A percentile compares a stretch with the other conserved stretches of the same genome.
Conservation (phyloP, 2,329 filamentous ascomycete genomes). For the Alternaria hordeiaustralica region DNA sequence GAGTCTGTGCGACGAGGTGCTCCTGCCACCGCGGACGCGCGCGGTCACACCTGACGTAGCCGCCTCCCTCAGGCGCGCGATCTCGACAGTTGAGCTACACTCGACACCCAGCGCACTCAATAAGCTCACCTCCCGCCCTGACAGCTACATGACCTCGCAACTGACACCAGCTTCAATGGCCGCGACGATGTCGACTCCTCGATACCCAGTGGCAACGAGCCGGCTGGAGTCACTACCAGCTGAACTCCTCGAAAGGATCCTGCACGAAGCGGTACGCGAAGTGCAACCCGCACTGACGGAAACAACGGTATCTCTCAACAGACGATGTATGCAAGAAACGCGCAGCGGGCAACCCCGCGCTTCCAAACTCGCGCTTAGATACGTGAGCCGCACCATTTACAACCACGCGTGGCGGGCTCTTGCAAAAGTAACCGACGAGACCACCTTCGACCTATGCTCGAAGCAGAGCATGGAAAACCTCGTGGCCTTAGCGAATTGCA, state of each 20-base stretch:
- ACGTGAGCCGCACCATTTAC: background rate
- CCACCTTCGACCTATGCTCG: background rate
- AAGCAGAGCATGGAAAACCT: background rate
- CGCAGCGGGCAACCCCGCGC: background rate
- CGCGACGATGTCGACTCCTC: background rate
- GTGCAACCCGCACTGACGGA: background rate
- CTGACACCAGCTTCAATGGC: background rate
- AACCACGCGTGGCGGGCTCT: background rate
- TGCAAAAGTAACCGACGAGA: background rate
- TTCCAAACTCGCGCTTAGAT: background rate
- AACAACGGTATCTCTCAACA: background rate
- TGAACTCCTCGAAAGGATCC: background rate
- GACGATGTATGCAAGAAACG: background rate
- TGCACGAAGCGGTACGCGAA: background rate
- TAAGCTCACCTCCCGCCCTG: background rate
- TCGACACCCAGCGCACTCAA: background rate
- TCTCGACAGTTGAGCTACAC: background rate
- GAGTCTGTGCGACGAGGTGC: background rate
- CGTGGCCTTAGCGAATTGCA: background rate
- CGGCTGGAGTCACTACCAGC: background rate
- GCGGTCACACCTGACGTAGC: background rate
- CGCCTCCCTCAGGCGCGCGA: background rate
- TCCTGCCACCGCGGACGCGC: background rate
- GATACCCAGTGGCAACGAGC: background rate
- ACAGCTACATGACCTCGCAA: background rate